phyloP scores from a whole-genome alignment of 2,329 filamentous ascomycete genomes.

The Chaetomium strumarium region DNA sequence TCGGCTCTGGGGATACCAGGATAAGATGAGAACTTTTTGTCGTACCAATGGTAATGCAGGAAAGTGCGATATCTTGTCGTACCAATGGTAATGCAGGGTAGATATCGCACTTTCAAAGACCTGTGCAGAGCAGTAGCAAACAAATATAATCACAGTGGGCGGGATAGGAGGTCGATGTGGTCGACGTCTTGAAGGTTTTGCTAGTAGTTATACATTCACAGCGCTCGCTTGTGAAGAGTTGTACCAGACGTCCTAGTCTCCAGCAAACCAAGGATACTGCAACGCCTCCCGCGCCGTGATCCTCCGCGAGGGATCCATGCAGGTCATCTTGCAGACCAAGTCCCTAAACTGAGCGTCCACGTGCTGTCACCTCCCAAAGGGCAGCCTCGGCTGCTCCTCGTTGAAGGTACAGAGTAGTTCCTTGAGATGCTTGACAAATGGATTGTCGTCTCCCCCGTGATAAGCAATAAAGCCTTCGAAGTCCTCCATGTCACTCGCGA shows the following conservation, averaged over 20 bases:
- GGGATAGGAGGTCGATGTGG: too few species aligned
- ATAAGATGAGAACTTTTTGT: background rate
- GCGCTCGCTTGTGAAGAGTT: too few species aligned
- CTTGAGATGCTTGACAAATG: constrained; percentile 12
- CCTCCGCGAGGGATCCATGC: constrained; percentile 16
- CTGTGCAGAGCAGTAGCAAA: background rate
- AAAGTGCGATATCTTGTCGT: too few species aligned
- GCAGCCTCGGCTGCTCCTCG: constrained; percentile 10
- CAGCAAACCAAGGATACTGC: constrained; percentile 10
- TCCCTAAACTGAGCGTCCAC: constrained; percentile 15
- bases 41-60: background rate
- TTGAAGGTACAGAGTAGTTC: constrained; percentile 11
- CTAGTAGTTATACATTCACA: too few species aligned
- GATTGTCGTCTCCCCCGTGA: constrained; percentile 13
- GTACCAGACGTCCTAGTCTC: too few species aligned
- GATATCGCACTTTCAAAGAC: too few species aligned
- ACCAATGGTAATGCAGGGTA: background rate
- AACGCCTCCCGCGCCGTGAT: constrained; percentile 16
- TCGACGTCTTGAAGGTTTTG: too few species aligned
- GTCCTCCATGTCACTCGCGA: constrained; percentile 16
- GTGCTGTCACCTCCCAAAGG: constrained; percentile 12
- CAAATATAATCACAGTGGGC: too few species aligned
- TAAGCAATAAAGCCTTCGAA: constrained; percentile 16
- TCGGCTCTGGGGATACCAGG: background rate
- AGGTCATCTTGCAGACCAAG: constrained; percentile 17